These are phyloP conservation scores for Starmerella sirachaensis DNA, from an alignment of 805 yeast genomes.

Conservation along the genomic window DNA sequence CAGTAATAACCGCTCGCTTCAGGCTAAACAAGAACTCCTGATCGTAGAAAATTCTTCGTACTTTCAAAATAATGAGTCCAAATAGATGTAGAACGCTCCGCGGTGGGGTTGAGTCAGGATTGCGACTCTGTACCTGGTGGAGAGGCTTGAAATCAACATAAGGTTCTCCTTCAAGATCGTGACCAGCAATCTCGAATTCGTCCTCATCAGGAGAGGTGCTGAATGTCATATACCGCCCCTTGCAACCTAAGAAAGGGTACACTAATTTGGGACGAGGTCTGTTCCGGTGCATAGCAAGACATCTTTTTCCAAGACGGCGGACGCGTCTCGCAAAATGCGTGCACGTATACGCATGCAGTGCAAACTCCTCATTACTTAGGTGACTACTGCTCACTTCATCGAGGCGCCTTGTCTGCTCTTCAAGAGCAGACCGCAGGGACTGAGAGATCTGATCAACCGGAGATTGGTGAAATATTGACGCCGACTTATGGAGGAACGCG, in stretches of 20 bases:
- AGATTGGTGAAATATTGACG: not conserved
- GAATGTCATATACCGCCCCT: too few species aligned
- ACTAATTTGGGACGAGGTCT: constrained; percentile 17
- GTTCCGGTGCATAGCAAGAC: constrained; percentile 11
- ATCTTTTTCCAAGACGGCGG: constrained; percentile 16
- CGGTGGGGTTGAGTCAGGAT: constrained; percentile 28
- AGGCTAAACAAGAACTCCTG: constrained; percentile 21
- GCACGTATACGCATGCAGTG: constrained; percentile 16
- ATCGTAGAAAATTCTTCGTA: constrained; percentile 6
- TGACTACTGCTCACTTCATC: too few species aligned
- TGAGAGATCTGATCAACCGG: constrained; percentile 16
- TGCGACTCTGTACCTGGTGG: constrained; percentile 19
- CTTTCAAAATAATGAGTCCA: constrained; percentile 13
- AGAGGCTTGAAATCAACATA: constrained; percentile 14
- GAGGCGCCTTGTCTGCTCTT: constrained; percentile 4
- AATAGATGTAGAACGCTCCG: constrained; percentile 21
- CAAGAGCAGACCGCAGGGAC: constrained; percentile 7
- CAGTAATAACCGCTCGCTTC: constrained; percentile 22
- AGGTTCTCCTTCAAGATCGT: constrained; percentile 5
- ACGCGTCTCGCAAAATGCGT: constrained; percentile 15
- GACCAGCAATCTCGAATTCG: constrained; percentile 13
- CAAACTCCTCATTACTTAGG: constrained; percentile 8
- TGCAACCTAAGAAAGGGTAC: constrained; percentile 15
- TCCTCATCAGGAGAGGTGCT: constrained; percentile 7
- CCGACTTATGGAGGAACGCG: constrained; percentile 19